These are phyloP conservation scores for Chlamydomonas applanata DNA, from an alignment of 139 green algal genomes.

Conservation along the genomic window DNA sequence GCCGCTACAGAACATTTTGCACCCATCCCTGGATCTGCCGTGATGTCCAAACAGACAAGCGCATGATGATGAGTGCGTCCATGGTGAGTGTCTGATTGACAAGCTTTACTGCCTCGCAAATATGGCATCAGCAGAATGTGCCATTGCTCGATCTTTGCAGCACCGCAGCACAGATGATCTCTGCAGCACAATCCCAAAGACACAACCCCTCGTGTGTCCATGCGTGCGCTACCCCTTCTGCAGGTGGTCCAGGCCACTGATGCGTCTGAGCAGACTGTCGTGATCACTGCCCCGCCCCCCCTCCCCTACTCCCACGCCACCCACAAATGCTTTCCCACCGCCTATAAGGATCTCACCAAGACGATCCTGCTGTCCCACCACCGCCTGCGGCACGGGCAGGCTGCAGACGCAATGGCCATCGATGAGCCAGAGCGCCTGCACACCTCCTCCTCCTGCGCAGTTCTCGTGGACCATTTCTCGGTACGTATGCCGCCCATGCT, in stretches of 20 bases:
- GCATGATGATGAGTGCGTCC: slow-evolving; percentile 38
- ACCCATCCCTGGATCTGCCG: slow-evolving; percentile 54
- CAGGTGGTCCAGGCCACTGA: neutral
- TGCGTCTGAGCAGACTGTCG: neutral
- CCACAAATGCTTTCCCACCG: slow-evolving; percentile 27
- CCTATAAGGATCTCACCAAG: slow-evolving; percentile 16
- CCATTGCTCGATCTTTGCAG: slow-evolving; percentile 5
- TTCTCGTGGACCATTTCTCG: too few species aligned
- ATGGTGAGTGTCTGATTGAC: slow-evolving; percentile 26
- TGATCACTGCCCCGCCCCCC: neutral
- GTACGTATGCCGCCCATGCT: too few species aligned
- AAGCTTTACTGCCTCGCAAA: neutral
- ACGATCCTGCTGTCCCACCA: slow-evolving; percentile 27
- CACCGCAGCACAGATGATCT: slow-evolving; percentile 9
- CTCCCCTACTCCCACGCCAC: slow-evolving; percentile 9
- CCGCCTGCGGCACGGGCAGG: neutral
- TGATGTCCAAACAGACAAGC: slow-evolving; percentile 19
- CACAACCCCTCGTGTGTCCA: too few species aligned
- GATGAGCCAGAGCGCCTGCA: too few species aligned
- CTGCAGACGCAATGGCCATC: too few species aligned
- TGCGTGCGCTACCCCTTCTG: too few species aligned
- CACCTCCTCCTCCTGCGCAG: too few species aligned
- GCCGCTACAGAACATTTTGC: slow-evolving; percentile 35
- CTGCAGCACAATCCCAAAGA: too few species aligned
- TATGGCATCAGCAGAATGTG: neutral